phyloP scores from a whole-genome alignment of 495 filamentous ascomycete genomes.

The Mytilinidion resinicola region DNA sequence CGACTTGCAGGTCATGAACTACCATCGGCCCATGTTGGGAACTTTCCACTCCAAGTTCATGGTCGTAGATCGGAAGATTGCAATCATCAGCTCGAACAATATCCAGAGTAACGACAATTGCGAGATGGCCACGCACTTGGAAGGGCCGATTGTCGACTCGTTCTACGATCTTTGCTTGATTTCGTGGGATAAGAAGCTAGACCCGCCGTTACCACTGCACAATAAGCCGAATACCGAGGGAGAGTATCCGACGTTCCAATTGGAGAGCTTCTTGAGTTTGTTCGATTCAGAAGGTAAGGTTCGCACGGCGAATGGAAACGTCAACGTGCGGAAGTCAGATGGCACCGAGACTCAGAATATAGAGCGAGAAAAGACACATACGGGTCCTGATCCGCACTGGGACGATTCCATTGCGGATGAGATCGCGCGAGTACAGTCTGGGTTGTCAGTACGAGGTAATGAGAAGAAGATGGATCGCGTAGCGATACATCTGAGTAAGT shows the following conservation, averaged over 20 bases:
- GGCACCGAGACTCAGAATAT: background rate
- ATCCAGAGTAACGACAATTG: conserved; percentile 67
- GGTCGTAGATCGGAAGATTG: conserved; percentile 64
- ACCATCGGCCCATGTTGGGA: conserved; percentile 63
- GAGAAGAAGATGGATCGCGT: conserved; percentile 52
- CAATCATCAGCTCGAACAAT: conserved; percentile 66
- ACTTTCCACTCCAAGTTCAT: conserved; percentile 76
- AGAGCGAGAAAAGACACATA: conserved; percentile 48
- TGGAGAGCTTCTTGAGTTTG: conserved; percentile 25
- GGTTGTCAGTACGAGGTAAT: conserved; percentile 41
- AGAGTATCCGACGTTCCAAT: conserved; percentile 32
- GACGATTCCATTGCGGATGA: conserved; percentile 54
- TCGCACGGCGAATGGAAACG: background rate
- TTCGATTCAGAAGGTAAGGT: conserved; percentile 12
- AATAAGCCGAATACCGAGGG: conserved; percentile 44
- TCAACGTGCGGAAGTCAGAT: background rate
- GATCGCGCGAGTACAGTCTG: conserved; percentile 52
- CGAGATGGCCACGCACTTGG: conserved; percentile 73
- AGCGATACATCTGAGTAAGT: conserved; percentile 54
- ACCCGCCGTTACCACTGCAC: conserved; percentile 55
- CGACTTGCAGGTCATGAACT: conserved; percentile 68
- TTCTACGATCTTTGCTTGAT: conserved; percentile 67
- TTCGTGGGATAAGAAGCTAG: conserved; percentile 59
- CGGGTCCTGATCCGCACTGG: conserved; percentile 53
- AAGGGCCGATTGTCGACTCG: conserved; percentile 69